These are phyloP conservation scores for Lithospermum erythrorhizon DNA, from an alignment of 257 asterid genomes.

Conservation along the genomic window DNA sequence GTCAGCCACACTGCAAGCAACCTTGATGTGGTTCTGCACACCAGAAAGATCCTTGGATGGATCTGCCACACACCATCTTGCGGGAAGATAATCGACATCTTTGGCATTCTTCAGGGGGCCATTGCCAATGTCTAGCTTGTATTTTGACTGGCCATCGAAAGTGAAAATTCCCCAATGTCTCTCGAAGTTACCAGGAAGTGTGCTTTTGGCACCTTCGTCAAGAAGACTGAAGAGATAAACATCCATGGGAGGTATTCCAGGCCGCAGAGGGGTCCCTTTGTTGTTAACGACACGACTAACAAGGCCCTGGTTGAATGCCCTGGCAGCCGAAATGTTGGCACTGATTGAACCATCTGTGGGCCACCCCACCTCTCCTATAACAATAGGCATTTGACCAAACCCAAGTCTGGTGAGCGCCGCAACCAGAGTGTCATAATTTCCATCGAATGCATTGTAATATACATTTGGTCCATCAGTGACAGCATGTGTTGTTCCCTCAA, in stretches of 20 bases:
- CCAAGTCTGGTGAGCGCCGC: constrained; percentile 72
- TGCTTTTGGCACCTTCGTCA: constrained; percentile 81
- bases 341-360: constrained; percentile 70
- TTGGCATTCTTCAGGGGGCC: constrained; percentile 64
- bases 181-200: constrained; percentile 81
- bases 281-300: constrained; percentile 42
- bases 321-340: constrained; percentile 76
- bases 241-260: constrained; percentile 71
- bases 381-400: constrained; percentile 69
- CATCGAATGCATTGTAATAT: constrained; percentile 80
- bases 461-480: constrained; percentile 72
- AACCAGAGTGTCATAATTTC: constrained; percentile 77
- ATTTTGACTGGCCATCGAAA: constrained; percentile 92
- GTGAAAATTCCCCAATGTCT: constrained; percentile 95
- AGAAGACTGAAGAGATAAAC: constrained; percentile 73
- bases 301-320: constrained; percentile 78
- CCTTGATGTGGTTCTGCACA: constrained; percentile 48
- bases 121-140: constrained; percentile 58
- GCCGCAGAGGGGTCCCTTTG: constrained; percentile 81
- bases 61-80: constrained; percentile 85
- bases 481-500: constrained; percentile 69
- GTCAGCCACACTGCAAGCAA: constrained; percentile 74
- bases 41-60: constrained; percentile 58
- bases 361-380: constrained; percentile 93
- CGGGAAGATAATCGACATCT: constrained; percentile 68